Base-by-base conservation (phyloP, 306 rosid species). In the Alnus rubra region DNA sequence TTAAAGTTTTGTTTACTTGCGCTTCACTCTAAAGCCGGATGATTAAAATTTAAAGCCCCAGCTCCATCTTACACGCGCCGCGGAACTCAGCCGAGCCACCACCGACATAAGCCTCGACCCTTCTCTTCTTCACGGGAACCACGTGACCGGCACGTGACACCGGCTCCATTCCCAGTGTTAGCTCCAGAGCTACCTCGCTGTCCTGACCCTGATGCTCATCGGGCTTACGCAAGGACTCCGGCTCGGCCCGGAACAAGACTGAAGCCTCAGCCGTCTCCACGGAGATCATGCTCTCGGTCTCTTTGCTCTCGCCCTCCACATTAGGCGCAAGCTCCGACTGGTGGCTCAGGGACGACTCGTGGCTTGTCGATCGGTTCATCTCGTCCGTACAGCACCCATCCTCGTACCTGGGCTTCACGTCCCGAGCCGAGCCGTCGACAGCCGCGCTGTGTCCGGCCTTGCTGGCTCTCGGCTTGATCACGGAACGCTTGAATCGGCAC, bases 281-380 rank as follows among this genome's bases (percentile, higher is more conserved):
- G 0, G 98, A 94, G 6, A 89, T 73, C 88, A 90, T 89, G 88
- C 98, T 94, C 87, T 89, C 97, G 9, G 91, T 77, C 7, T 92
- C 94, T 65, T 86, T 90, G 74, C 92, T 88, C 69, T 93, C 92
- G 1, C 86, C 83, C 14, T 91, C 97, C 47, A 83, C 82, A 69
- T 86, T 86, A 58, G 76, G 87, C 6, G 87, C 87, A 79, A 42
- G 48, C 12, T 89, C 97, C 7, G 97, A 94, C 82, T 87, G 97
- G 82, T 92, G 98, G 74, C 97, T 94, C 78, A 92, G 86, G 56
- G 98, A 90, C 12, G 98, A 94, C 48, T 92, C 98, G 54, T 93
- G 94, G 47, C 98, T 94, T 28, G 84, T 87, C 4, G 97, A 83
- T 77, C 93, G 82, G 86, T 92, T 90, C 80, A 83, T 0, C 84